Conservation (phyloP, 2,329 filamentous ascomycete species). For the Aspergillus tubingensis region DNA sequence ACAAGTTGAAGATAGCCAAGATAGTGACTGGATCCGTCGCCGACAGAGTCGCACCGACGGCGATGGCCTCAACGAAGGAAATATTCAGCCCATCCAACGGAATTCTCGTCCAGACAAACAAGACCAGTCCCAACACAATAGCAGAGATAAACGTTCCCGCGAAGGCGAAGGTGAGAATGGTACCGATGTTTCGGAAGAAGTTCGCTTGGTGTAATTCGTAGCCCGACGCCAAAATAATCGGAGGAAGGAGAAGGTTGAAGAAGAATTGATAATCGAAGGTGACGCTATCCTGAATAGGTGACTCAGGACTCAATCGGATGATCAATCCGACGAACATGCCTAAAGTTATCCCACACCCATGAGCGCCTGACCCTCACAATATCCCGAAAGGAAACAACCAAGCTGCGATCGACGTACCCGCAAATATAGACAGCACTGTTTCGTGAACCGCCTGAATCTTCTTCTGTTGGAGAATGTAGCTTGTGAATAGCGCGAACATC, state of each 20-base stretch:
- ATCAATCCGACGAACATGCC: slow-evolving; percentile 95
- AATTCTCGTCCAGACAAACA: slow-evolving; percentile 86
- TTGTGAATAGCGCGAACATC: slow-evolving; percentile 92
- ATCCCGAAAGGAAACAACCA: neutral
- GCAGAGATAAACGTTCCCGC: slow-evolving; percentile 96
- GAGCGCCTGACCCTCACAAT: slow-evolving; percentile 11
- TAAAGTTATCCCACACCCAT: slow-evolving; percentile 37
- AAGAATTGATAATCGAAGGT: slow-evolving; percentile 99
- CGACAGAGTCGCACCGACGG: slow-evolving; percentile 91
- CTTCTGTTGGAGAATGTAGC: slow-evolving; percentile 93
- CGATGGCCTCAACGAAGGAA: slow-evolving; percentile 92
- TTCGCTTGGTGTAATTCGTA: slow-evolving; percentile 98
- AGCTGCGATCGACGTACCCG: slow-evolving; percentile 58
- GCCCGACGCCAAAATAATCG: slow-evolving; percentile 94
- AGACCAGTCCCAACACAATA: slow-evolving; percentile 83
- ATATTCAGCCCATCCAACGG: slow-evolving; percentile 83
- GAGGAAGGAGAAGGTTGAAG: slow-evolving; percentile 97
- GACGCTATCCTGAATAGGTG: slow-evolving; percentile 84
- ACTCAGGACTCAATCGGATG: slow-evolving; percentile 76
- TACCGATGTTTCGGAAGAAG: slow-evolving; percentile 98
- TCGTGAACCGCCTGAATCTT: slow-evolving; percentile 98
- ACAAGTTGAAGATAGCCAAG: slow-evolving; percentile 96
- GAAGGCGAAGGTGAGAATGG: slow-evolving; percentile 96
- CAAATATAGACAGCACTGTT: slow-evolving; percentile 97
- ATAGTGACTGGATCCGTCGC: slow-evolving; percentile 98